phyloP scores from a whole-genome alignment of 495 filamentous ascomycete species.

The Pyronema omphalodes region DNA sequence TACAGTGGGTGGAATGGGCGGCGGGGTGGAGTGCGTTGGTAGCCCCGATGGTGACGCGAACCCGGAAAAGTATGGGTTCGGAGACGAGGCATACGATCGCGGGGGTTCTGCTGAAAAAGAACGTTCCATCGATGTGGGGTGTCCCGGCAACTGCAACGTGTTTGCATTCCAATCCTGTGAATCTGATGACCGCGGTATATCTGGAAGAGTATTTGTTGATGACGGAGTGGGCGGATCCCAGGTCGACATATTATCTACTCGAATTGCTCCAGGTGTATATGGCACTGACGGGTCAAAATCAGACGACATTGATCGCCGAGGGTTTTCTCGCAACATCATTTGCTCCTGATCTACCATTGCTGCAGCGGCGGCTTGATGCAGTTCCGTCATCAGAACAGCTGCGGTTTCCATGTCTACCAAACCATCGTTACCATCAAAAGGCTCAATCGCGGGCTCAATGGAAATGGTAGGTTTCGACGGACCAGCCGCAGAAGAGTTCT shows the following conservation, averaged over 20 bases:
- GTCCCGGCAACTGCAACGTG: slow-evolving; percentile 30
- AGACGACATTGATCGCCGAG: slow-evolving; percentile 54
- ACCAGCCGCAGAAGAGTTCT: slow-evolving; percentile 36
- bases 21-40: slow-evolving; percentile 33
- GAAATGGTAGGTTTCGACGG: slow-evolving; percentile 65
- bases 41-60: slow-evolving; percentile 39
- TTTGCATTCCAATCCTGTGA: slow-evolving; percentile 39
- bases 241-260: slow-evolving; percentile 56
- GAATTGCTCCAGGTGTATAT: slow-evolving; percentile 58
- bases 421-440: slow-evolving; percentile 86
- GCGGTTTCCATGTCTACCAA: slow-evolving; percentile 96
- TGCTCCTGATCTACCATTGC: slow-evolving; percentile 59
- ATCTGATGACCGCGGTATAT: slow-evolving; percentile 31
- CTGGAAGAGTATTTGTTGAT: slow-evolving; percentile 12
- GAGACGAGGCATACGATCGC: slow-evolving; percentile 34
- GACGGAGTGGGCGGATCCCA: slow-evolving; percentile 22
- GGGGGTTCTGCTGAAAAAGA: slow-evolving; percentile 40
- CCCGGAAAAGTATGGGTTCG: slow-evolving; percentile 37
- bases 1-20: slow-evolving; percentile 49
- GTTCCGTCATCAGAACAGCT: slow-evolving; percentile 96
- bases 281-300: slow-evolving; percentile 51
- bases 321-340: slow-evolving; percentile 35
- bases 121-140: slow-evolving; percentile 44
- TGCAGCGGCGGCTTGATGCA: slow-evolving; percentile 89
- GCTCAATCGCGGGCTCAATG: slow-evolving; percentile 78